Evolutionary conservation across 805 yeast species (phyloP).

Genomic region (Teunomyces tritomae): DNA sequence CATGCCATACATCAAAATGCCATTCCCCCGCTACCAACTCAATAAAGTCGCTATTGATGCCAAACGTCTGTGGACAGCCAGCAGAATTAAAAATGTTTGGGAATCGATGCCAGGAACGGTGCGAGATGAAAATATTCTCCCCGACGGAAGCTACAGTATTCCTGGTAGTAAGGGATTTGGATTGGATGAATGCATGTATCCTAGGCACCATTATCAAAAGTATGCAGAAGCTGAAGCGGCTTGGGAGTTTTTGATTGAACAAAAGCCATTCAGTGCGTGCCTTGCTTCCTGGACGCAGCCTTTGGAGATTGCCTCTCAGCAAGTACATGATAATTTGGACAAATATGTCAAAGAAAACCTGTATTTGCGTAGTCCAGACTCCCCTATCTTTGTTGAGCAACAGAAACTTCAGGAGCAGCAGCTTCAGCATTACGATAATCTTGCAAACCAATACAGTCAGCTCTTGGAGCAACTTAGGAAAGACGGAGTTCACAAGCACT

Average conservation of each 20-base stretch:
- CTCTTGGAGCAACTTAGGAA: constrained; percentile 14
- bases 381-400: constrained; percentile 5
- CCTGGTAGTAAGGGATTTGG: constrained; percentile 27
- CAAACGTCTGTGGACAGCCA: constrained; percentile 24
- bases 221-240: constrained; percentile 29
- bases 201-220: constrained; percentile 24
- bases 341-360: constrained; percentile 4
- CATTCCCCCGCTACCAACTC: constrained; percentile 17
- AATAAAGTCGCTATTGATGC: constrained; percentile 30
- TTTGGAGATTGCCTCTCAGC: constrained; percentile 9
- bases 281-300: constrained; percentile 8
- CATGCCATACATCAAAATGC: constrained; percentile 27
- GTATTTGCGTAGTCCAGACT: constrained; percentile 2
- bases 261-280: background rate
- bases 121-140: constrained; percentile 7
- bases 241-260: constrained; percentile 32
- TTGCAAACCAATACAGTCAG: constrained; percentile 9
- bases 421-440: constrained; percentile 12
- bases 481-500: constrained; percentile 30
- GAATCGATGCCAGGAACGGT: constrained; percentile 12
- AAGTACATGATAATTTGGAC: constrained; percentile 5
- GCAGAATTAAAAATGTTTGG: constrained; percentile 31
- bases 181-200: constrained; percentile 25
- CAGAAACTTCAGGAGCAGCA: constrained; percentile 10
- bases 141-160: constrained; percentile 32